Base-by-base conservation (phyloP, 2,329 filamentous ascomycete species). In the Arthroderma uncinatum region DNA sequence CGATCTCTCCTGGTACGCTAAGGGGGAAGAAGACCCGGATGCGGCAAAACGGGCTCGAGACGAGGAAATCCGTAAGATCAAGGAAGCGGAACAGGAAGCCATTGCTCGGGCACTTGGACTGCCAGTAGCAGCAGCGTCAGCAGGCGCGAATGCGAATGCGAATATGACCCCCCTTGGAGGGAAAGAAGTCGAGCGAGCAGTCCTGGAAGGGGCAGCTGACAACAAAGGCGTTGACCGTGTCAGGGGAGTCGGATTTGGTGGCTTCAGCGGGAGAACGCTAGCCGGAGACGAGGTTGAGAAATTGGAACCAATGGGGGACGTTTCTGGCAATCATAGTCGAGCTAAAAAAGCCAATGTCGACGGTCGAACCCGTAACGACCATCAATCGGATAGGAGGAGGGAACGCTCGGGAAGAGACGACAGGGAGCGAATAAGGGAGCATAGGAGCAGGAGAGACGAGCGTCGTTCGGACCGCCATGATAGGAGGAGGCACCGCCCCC, bases 31-130 rank as follows among this genome's bases (percentile, higher is more conserved):
- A 0, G 69, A 70, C 21, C 64, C 64, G 7, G 76, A 79, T 30
- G 72, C 77, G 14, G 73, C 75, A 9, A 73, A 79, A 40, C 62
- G 67, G 39, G 80, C 86, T 67, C 79, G 86, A 56, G 83, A 82
- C 60, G 86, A 89, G 65, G 92, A 96, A 71, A 79, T 93, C 64
- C 82, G 83, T 64, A 83, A 80, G 63, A 80, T 96, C 68, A 96
- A 95, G 67, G 87, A 95, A 70, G 89, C 87, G 0, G 93, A 98
- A 67, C 88, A 95, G 68, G 92, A 96, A 70, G 93, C 91, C 1
- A 85, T 97, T 68, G 84, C 89, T 2, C 79, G 78, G 47, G 91
- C 91, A 0, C 75, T 98, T 56, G 93, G 93, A 0, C 74, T 96
- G 30, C 89, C 89, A 0, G 78, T 86, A 1, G 81, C 85, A 0